phyloP scores from a whole-genome alignment of 2,329 filamentous ascomycete species.

The Botryotinia globosa region DNA sequence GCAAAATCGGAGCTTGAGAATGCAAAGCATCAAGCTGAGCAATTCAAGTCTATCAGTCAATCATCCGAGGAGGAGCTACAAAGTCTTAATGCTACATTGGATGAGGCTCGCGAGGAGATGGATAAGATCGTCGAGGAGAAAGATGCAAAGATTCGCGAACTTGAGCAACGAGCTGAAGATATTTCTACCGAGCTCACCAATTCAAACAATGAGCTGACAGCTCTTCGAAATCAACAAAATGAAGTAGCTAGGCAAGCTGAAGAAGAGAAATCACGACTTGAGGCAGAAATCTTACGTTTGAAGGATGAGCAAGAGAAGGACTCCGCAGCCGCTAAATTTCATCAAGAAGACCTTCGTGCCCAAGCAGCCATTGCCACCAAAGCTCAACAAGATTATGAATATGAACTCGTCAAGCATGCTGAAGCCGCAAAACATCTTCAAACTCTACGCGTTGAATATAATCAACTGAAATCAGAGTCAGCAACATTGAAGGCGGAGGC shows the following conservation, averaged over 20 bases:
- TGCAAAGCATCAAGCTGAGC: conserved; percentile 75
- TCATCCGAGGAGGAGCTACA: conserved; percentile 83
- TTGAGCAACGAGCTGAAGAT: conserved; percentile 80
- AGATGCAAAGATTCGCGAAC: conserved; percentile 73
- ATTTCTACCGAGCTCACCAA: conserved; percentile 76
- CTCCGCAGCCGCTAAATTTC: conserved; percentile 74
- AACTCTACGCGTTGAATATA: conserved; percentile 73
- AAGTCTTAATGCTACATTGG: conserved; percentile 73
- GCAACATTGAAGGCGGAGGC: conserved; percentile 75
- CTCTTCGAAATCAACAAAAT: conserved; percentile 74
- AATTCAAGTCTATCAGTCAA: conserved; percentile 86
- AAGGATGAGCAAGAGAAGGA: conserved; percentile 83
- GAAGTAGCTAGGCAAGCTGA: conserved; percentile 69
- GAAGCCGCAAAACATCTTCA: conserved; percentile 88
- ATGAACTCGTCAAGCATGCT: conserved; percentile 90
- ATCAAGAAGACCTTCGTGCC: conserved; percentile 86
- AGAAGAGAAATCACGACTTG: conserved; percentile 76
- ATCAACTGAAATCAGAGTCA: conserved; percentile 76
- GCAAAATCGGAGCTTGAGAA: conserved; percentile 77
- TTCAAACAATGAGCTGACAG: conserved; percentile 78
- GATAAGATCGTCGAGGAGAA: conserved; percentile 73
- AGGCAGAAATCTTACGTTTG: conserved; percentile 74
- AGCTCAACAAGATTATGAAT: conserved; percentile 93
- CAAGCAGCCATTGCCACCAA: conserved; percentile 92
- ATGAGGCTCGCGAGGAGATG: conserved; percentile 85